Percentiles rank a stretch among this genome's conserved stretches.
These are phyloP conservation scores for Tricholoma furcatifolium DNA, from an alignment of 768 basidiomycete genomes.

Conservation along the genomic window DNA sequence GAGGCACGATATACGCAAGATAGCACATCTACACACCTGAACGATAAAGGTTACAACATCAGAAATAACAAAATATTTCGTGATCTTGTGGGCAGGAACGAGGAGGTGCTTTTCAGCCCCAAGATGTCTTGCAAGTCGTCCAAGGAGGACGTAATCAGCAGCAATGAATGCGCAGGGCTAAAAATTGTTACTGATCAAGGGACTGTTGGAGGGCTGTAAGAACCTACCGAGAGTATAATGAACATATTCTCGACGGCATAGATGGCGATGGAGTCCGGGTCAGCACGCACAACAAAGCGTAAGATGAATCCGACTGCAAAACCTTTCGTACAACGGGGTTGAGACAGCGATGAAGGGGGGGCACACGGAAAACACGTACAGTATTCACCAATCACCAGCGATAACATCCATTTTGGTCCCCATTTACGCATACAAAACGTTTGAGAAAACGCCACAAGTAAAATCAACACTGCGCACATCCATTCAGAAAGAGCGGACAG, in stretches of 20 bases:
- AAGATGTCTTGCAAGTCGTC: constrained; percentile 53
- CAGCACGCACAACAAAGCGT: constrained; percentile 51
- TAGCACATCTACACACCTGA: constrained; percentile 40
- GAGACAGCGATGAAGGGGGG: no score
- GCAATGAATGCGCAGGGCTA: constrained; percentile 78
- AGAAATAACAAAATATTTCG: constrained; percentile 55
- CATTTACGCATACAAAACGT: constrained; percentile 39
- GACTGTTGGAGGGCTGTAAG: neutral
- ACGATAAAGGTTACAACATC: constrained; percentile 68
- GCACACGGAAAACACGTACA: constrained; percentile 39
- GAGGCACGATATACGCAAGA: neutral
- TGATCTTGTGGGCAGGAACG: constrained; percentile 51
- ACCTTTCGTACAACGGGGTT: constrained; percentile 30
- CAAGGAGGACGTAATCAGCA: constrained; percentile 69
- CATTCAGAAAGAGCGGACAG: constrained; percentile 17
- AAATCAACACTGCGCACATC: constrained; percentile 46
- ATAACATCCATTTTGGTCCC: constrained; percentile 57
- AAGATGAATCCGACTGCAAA: constrained; percentile 55
- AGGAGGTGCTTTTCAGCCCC: constrained; percentile 47
- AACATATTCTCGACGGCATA: constrained; percentile 60
- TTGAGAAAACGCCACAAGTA: constrained; percentile 44
- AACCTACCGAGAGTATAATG: constrained; percentile 54
- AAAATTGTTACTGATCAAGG: constrained; percentile 30
- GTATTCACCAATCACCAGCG: constrained; percentile 58
- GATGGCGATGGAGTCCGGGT: constrained; percentile 49